Evolutionary conservation across 2,329 filamentous ascomycete genomes (phyloP).

Genomic region (Ophioceras dolichostomum): DNA sequence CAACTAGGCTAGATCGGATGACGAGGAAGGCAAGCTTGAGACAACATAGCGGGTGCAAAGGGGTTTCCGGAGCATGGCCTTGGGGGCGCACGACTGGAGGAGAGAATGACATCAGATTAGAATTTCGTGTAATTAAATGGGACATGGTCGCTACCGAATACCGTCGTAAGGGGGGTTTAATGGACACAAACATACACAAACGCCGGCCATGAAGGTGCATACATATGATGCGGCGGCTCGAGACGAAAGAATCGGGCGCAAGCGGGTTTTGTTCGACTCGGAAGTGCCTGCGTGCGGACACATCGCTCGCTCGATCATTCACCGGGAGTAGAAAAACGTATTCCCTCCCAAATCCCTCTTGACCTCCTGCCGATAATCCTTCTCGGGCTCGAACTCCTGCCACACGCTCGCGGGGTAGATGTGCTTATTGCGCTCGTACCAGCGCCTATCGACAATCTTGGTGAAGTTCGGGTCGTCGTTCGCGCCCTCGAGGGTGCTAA

Average conservation of each 20-base stretch:
- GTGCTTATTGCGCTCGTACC: conserved; percentile 97
- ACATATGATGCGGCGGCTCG: too few relatives aligned
- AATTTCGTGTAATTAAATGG: too few relatives aligned
- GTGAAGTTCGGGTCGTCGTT: conserved; percentile 68
- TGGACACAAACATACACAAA: background rate
- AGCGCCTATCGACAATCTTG: conserved; percentile 89
- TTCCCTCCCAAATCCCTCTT: conserved; percentile 82
- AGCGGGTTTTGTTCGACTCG: too few relatives aligned
- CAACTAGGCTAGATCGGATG: too few relatives aligned
- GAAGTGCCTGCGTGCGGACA: background rate
- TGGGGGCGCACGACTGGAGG: too few relatives aligned
- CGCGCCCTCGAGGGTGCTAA: conserved; percentile 58
- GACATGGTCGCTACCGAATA: too few relatives aligned
- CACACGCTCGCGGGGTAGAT: conserved; percentile 94
- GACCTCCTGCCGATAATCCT: conserved; percentile 67
- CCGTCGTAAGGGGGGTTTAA: background rate
- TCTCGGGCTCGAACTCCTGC: conserved; percentile 87
- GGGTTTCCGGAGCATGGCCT: too few relatives aligned
- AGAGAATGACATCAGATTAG: too few relatives aligned
- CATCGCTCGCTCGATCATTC: conserved; percentile 4
- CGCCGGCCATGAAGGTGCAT: conserved; percentile 1
- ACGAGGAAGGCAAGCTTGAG: too few relatives aligned
- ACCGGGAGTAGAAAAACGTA: conserved; percentile 71
- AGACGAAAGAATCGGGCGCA: too few relatives aligned
- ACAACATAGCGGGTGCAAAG: too few relatives aligned